Percentiles rank a stretch among this genome's conserved stretches.
Conservation (phyloP, 2,329 filamentous ascomycete genomes). For the Proliferodiscus dingleyae region DNA sequence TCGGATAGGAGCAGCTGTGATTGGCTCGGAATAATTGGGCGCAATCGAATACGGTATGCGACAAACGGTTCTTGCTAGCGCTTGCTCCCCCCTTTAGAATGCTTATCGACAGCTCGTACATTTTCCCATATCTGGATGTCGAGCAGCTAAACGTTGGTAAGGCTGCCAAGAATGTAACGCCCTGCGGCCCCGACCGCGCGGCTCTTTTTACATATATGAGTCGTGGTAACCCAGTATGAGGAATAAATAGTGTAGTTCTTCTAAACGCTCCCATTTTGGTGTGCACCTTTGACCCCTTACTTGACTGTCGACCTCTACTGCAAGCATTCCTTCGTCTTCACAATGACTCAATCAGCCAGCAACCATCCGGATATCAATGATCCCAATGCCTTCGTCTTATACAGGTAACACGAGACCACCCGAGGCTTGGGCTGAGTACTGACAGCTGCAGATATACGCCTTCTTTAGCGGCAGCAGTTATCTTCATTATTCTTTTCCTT, state of each 20-base stretch:
- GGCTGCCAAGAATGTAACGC: too few relatives aligned
- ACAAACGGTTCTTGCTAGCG: too few relatives aligned
- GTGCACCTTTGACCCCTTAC: too few relatives aligned
- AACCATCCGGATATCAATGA: too few relatives aligned
- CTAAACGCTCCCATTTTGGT: too few relatives aligned
- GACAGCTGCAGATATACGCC: slow-evolving; percentile 38
- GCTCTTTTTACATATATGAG: too few relatives aligned
- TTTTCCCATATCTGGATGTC: background rate
- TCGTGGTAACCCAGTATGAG: too few relatives aligned
- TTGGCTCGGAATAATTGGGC: background rate
- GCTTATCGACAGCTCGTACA: background rate
- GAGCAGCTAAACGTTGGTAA: too few relatives aligned
- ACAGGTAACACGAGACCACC: slow-evolving; percentile 11
- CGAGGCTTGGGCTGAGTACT: background rate
- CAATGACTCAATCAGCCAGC: background rate
- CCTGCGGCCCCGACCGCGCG: too few relatives aligned
- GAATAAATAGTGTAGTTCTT: too few relatives aligned
- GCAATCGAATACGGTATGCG: background rate
- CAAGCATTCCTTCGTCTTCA: background rate
- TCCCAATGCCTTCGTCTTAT: slow-evolving; percentile 19
- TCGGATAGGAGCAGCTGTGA: background rate
- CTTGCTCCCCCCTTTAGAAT: background rate
- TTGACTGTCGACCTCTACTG: background rate
- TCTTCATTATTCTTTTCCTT: slow-evolving; percentile 35
- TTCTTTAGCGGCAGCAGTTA: slow-evolving; percentile 38